These are phyloP conservation scores for Pseudisothecium myosuroides DNA, from an alignment of 225 moss, liverwort and hornwort genomes.

Conservation along the genomic window DNA sequence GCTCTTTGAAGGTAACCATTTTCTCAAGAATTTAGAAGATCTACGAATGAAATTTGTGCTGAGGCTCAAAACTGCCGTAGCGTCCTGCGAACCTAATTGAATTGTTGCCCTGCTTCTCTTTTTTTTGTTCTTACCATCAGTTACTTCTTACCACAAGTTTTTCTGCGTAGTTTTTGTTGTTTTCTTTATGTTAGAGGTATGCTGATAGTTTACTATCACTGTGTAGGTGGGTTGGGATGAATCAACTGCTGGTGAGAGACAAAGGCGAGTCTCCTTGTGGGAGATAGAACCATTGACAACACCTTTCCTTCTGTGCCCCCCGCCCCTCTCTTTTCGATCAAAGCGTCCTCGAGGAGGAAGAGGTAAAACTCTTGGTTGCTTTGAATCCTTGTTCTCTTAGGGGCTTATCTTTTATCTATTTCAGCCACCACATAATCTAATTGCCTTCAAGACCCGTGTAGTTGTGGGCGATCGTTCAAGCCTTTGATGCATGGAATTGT, in stretches of 20 bases:
- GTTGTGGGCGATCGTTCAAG: neutral
- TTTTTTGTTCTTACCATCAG: neutral
- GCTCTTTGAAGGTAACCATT: slow-evolving; percentile 66
- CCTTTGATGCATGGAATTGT: neutral
- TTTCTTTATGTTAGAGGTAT: neutral
- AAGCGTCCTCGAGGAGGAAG: slow-evolving; percentile 61
- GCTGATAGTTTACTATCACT: neutral
- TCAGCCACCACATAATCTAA: neutral
- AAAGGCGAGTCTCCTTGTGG: slow-evolving; percentile 82
- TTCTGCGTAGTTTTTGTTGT: neutral
- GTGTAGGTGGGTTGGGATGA: slow-evolving; percentile 94
- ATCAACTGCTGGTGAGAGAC: slow-evolving; percentile 89
- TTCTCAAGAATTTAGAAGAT: neutral
- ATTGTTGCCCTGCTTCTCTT: neutral
- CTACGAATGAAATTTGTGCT: neutral
- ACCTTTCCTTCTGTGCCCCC: slow-evolving; percentile 75
- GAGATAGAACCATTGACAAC: slow-evolving; percentile 90
- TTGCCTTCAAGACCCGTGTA: neutral
- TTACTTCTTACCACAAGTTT: neutral
- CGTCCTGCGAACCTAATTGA: neutral
- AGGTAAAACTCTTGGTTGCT: slow-evolving; percentile 4
- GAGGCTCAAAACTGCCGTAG: neutral
- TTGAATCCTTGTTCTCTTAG: neutral
- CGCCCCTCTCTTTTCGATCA: slow-evolving; percentile 56
- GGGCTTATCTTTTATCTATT: neutral